Evolutionary conservation across 2,329 filamentous ascomycete genomes (phyloP).

Genomic region (Podosphaera aphanis): DNA sequence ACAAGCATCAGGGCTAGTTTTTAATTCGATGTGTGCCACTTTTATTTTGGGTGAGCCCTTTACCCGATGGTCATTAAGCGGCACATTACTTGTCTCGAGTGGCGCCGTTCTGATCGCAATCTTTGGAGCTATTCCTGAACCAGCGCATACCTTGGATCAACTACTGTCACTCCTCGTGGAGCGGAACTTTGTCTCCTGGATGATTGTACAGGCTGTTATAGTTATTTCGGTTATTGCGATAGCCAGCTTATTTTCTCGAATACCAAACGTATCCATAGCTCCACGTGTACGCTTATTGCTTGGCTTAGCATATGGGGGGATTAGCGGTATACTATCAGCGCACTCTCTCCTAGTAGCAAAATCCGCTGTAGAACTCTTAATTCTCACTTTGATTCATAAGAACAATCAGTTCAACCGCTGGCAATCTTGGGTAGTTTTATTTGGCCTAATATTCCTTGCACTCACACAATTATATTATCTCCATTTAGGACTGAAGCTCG

Average conservation of each 20-base stretch:
- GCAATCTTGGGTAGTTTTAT: conserved; percentile 79
- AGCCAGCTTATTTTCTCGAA: conserved; percentile 30
- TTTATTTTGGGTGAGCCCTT: conserved; percentile 84
- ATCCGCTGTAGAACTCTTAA: conserved; percentile 81
- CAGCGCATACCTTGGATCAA: conserved; percentile 68
- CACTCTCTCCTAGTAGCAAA: conserved; percentile 87
- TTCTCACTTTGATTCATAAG: conserved; percentile 62
- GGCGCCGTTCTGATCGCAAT: conserved; percentile 83
- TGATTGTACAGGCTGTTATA: conserved; percentile 53
- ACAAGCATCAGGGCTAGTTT: conserved; percentile 86
- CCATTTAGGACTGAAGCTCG: conserved; percentile 77
- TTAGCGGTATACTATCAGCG: conserved; percentile 81
- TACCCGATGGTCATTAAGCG: conserved; percentile 75
- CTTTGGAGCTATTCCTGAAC: conserved; percentile 83
- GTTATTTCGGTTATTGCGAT: conserved; percentile 43
- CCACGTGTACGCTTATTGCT: conserved; percentile 50
- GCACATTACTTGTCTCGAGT: conserved; percentile 65
- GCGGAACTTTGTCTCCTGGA: conserved; percentile 66
- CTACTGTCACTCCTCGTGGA: conserved; percentile 53
- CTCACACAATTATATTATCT: conserved; percentile 87
- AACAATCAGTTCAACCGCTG: conserved; percentile 87
- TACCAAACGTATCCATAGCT: conserved; percentile 31
- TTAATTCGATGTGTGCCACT: conserved; percentile 94
- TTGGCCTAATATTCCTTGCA: conserved; percentile 59
- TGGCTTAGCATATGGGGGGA: conserved; percentile 69